Evolutionary conservation across 208 protist genomes (phyloP).

Genomic region (Sergeia podlipaevii): DNA sequence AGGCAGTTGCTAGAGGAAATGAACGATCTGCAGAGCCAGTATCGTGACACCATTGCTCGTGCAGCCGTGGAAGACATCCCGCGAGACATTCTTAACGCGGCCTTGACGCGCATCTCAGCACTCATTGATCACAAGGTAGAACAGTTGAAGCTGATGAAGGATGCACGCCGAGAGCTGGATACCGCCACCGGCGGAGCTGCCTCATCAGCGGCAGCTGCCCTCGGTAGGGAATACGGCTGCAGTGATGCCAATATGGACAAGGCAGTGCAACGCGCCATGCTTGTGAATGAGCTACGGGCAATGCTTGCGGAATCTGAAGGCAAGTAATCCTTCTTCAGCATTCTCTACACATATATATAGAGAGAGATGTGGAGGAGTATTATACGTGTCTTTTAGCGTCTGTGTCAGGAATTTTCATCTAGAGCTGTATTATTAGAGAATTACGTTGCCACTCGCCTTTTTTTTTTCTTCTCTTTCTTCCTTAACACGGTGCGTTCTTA

Average conservation of each 20-base stretch:
- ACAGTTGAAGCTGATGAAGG: constrained; percentile 70
- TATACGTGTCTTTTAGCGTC: no score
- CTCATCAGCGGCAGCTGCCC: neutral
- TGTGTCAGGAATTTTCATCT: no score
- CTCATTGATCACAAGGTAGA: constrained; percentile 78
- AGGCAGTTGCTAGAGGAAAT: constrained; percentile 65
- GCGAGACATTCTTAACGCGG: constrained; percentile 44
- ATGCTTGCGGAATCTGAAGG: constrained; percentile 41
- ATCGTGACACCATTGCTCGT: constrained; percentile 61
- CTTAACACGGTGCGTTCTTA: no score
- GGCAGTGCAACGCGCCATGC: constrained; percentile 49
- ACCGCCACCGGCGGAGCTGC: constrained; percentile 7
- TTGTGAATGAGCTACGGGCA: constrained; percentile 80
- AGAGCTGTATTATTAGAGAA: no score
- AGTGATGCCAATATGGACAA: constrained; percentile 27
- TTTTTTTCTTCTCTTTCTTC: no score
- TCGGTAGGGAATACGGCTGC: constrained; percentile 4
- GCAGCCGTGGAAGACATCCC: constrained; percentile 42
- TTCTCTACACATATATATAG: no score
- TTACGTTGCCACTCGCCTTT: no score
- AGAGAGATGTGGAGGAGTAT: no score
- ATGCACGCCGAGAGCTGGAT: constrained; percentile 39
- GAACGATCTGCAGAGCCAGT: constrained; percentile 59
- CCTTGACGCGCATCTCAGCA: constrained; percentile 45
- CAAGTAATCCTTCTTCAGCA: no score